A percentile compares a stretch with the other conserved stretches of the same genome.
Conservation (phyloP, 129 eudicot species). For the Chrysanthemum makinoi region DNA sequence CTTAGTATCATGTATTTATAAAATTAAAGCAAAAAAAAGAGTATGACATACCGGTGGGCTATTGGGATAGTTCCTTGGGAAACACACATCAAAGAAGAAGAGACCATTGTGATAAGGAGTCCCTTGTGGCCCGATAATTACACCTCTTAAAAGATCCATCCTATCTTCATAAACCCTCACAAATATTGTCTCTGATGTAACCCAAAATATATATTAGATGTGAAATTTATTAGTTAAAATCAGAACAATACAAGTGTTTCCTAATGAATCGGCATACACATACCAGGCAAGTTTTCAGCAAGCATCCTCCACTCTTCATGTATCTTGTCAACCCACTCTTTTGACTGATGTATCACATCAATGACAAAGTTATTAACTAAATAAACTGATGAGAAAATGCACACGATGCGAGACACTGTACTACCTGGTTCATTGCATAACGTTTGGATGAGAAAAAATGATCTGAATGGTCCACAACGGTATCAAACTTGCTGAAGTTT, state of each 20-base stretch:
- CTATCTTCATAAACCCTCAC: background rate
- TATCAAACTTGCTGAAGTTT: slow-evolving; percentile 1
- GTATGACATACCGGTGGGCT: background rate
- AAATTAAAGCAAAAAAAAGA: background rate
- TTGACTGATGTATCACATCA: background rate
- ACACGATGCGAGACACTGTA: background rate
- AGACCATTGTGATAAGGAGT: background rate
- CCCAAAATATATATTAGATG: background rate
- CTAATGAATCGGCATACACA: background rate
- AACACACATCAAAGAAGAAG: background rate
- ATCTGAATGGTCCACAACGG: background rate
- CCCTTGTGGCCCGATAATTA: background rate
- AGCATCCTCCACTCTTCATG: background rate
- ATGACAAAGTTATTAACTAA: background rate
- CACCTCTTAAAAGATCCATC: slow-evolving; percentile 10
- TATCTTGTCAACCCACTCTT: slow-evolving; percentile 4
- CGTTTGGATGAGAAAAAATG: background rate
- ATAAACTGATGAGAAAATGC: background rate
- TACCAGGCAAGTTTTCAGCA: background rate
- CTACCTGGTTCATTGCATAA: background rate
- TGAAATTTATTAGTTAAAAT: background rate
- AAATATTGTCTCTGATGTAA: background rate
- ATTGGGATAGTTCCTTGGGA: background rate
- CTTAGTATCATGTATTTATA: background rate
- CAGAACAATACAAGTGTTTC: background rate